Evolutionary conservation across 2,329 filamentous ascomycete species (phyloP).

Genomic region (Fusarium armeniacum): DNA sequence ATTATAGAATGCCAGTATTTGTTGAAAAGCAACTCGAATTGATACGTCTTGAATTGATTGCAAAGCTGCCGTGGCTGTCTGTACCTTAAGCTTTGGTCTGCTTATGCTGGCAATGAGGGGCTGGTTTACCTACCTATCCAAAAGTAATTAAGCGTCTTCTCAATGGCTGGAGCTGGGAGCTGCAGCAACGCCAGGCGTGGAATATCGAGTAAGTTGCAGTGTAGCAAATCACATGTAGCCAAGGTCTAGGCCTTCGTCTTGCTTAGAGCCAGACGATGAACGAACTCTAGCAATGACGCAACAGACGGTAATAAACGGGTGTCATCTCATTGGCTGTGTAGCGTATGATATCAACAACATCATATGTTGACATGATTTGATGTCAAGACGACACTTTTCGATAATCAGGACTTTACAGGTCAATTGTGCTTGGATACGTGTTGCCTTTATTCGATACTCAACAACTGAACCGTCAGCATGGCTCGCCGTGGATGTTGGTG

Average conservation of each 20-base stretch:
- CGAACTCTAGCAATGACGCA: slow-evolving; percentile 29
- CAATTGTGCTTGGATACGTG: not conserved
- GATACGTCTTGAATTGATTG: not conserved
- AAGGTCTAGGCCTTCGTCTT: slow-evolving; percentile 4
- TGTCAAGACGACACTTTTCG: not conserved
- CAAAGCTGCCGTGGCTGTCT: not conserved
- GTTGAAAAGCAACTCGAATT: not conserved
- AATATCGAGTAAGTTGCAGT: not conserved
- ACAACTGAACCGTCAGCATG: slow-evolving; percentile 28
- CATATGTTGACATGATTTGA: not conserved
- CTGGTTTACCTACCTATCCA: slow-evolving; percentile 9
- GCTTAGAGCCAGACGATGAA: slow-evolving; percentile 16
- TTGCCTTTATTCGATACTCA: not conserved
- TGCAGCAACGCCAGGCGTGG: slow-evolving; percentile 39
- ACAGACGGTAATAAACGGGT: slow-evolving; percentile 23
- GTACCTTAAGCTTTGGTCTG: slow-evolving; percentile 25
- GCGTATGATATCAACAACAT: slow-evolving; percentile 4
- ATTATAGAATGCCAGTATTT: not conserved
- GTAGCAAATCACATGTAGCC: not conserved
- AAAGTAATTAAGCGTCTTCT: slow-evolving; percentile 34
- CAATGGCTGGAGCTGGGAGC: slow-evolving; percentile 11
- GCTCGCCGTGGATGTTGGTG: slow-evolving; percentile 43
- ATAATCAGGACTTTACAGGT: not conserved
- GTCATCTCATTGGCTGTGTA: slow-evolving; percentile 14
- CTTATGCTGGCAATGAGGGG: slow-evolving; percentile 35